Conservation (phyloP, 257 asterid species). For the Cinchona pubescens region DNA sequence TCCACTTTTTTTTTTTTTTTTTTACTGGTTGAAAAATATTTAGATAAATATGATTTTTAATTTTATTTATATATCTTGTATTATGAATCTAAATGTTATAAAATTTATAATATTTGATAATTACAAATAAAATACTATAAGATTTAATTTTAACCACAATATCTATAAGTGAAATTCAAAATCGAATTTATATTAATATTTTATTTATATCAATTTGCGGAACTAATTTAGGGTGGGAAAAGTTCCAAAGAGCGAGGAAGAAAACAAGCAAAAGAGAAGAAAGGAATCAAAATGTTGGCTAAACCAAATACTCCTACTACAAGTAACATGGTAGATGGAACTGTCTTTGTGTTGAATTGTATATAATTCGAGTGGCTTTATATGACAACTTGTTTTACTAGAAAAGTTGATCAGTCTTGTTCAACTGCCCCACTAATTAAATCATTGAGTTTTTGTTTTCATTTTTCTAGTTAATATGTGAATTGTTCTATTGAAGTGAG, state of each 20-base stretch:
- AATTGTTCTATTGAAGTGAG: too few relatives aligned
- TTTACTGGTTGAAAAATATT: too few relatives aligned
- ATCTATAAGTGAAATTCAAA: too few relatives aligned
- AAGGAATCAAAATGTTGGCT: background rate
- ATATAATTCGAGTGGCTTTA: background rate
- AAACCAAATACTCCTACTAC: background rate
- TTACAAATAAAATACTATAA: too few relatives aligned
- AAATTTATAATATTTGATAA: too few relatives aligned
- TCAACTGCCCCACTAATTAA: background rate
- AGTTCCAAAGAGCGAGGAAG: background rate
- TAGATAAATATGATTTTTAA: too few relatives aligned
- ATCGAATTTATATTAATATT: too few relatives aligned
- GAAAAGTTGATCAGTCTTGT: background rate
- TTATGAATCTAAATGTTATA: too few relatives aligned
- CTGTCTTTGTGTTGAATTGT: constrained; percentile 3
- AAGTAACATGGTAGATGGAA: background rate
- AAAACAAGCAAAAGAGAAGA: background rate
- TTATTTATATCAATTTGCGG: background rate
- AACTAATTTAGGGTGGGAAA: constrained; percentile 12
- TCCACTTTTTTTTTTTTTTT: too few relatives aligned
- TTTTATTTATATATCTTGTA: too few relatives aligned
- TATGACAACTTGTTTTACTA: background rate
- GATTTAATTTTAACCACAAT: too few relatives aligned
- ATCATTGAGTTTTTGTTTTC: background rate
- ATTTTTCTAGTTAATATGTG: too few relatives aligned